A percentile compares a stretch with the other conserved stretches of the same genome.
Evolutionary conservation across 1,139 yeast genomes (phyloP).

Genomic region (Blastobotrys indianensis): DNA sequence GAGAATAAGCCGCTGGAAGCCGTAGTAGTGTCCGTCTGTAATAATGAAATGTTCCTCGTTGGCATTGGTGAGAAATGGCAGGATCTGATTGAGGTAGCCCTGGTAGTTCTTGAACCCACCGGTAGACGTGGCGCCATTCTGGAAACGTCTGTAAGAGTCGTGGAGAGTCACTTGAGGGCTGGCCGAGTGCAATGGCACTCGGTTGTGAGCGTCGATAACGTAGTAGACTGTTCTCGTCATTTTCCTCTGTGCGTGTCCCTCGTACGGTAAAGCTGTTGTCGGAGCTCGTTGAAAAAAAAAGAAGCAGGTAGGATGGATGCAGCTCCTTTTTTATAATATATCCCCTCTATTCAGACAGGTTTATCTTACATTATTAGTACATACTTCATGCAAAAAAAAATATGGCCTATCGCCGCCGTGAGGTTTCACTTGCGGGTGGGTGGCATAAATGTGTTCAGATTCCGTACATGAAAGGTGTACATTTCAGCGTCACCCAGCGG

Average conservation of each 20-base stretch:
- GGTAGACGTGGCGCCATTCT: slow-evolving; percentile 1
- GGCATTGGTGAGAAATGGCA: slow-evolving; percentile 1
- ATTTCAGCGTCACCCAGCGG: too few relatives aligned
- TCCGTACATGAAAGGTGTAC: too few relatives aligned
- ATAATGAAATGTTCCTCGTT: slow-evolving; percentile 5
- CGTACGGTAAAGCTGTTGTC: neutral
- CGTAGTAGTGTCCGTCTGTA: slow-evolving; percentile 7
- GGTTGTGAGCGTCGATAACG: slow-evolving; percentile 3
- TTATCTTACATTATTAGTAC: too few relatives aligned
- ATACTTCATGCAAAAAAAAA: too few relatives aligned
- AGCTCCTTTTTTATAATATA: too few relatives aligned
- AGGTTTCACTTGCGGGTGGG: too few relatives aligned
- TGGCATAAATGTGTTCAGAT: too few relatives aligned
- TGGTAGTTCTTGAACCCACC: slow-evolving; percentile 8
- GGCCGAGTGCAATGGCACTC: slow-evolving; percentile 3
- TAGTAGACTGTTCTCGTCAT: slow-evolving; percentile 7
- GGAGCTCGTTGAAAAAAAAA: neutral
- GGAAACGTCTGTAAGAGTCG: slow-evolving; percentile 8
- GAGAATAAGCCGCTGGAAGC: slow-evolving; percentile 10
- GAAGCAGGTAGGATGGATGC: too few relatives aligned
- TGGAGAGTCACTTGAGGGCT: slow-evolving; percentile 1
- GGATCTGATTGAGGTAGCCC: slow-evolving; percentile 8
- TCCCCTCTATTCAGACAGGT: too few relatives aligned
- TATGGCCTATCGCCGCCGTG: too few relatives aligned
- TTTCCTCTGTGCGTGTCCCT: neutral